phyloP scores from a whole-genome alignment of 148 eudicot genomes.

The Oxyria digyna region DNA sequence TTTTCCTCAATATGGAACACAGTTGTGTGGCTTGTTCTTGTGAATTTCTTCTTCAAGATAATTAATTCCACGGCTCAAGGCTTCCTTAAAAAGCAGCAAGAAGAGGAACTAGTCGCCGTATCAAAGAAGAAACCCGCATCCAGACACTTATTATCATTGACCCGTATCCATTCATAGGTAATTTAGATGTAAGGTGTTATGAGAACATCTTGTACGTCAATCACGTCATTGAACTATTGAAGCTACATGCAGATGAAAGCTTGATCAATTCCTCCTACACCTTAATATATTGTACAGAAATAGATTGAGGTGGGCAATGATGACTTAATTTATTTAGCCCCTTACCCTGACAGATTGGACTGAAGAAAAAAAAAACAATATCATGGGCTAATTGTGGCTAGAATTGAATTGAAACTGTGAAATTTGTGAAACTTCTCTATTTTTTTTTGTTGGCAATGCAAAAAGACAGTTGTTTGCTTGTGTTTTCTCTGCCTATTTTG shows the following conservation, averaged over 20 bases:
- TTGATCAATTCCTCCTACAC: neutral
- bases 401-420: neutral
- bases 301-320: conserved; percentile 4
- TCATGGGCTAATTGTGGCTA: conserved; percentile 1
- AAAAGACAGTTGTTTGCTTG: neutral
- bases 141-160: neutral
- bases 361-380: neutral
- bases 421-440: neutral
- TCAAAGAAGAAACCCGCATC: conserved; percentile 17
- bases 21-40: conserved; percentile 60
- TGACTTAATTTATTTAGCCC: neutral
- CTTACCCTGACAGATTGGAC: conserved; percentile 4
- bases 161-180: neutral
- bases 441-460: neutral
- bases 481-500: neutral
- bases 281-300: conserved; percentile 1
- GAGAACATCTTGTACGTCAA: neutral
- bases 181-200: neutral
- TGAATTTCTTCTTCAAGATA: conserved; percentile 61
- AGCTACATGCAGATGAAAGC: neutral
- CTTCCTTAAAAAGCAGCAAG: conserved; percentile 58
- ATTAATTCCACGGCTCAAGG: conserved; percentile 63
- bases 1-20: conserved; percentile 63
- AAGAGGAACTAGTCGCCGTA: conserved; percentile 30
- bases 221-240: no score